phyloP scores from a whole-genome alignment of 805 yeast genomes.

The Kregervanrija pseudodelftensis region DNA sequence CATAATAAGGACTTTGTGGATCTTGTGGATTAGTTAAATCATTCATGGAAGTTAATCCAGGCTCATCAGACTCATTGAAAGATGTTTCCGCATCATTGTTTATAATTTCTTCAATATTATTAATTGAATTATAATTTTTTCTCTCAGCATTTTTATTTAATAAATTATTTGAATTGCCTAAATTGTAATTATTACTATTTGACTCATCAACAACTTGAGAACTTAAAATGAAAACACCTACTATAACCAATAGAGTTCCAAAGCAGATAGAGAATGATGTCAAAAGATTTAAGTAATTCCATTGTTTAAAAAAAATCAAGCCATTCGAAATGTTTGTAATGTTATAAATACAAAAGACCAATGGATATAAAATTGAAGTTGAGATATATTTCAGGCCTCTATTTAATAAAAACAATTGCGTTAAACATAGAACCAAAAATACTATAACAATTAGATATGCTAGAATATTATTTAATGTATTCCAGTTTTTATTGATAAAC shows the following conservation, averaged over 20 bases:
- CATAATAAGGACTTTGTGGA: no score
- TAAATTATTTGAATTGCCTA: conserved; percentile 5
- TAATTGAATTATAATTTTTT: background rate
- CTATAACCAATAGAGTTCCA: conserved; percentile 45
- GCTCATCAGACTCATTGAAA: no score
- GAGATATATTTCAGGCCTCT: conserved; percentile 63
- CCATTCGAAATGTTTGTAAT: conserved; percentile 61
- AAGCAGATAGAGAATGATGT: conserved; percentile 34
- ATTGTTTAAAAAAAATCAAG: conserved; percentile 49
- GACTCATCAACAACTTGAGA: conserved; percentile 33
- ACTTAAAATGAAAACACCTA: conserved; percentile 66
- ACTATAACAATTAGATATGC: conserved; percentile 45
- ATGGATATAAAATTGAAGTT: conserved; percentile 75
- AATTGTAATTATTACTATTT: background rate
- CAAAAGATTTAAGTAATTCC: conserved; percentile 28
- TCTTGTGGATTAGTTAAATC: no score
- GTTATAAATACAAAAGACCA: conserved; percentile 80
- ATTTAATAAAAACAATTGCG: conserved; percentile 69
- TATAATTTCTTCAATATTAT: no score
- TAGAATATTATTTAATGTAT: conserved; percentile 30
- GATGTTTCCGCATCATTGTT: no score
- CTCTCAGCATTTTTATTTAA: conserved; percentile 12
- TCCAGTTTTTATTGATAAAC: conserved; percentile 25
- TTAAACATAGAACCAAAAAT: conserved; percentile 57
- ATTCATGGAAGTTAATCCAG: no score